Conservation (phyloP, 176 grass and related monocot species). For the Typha latifolia region DNA sequence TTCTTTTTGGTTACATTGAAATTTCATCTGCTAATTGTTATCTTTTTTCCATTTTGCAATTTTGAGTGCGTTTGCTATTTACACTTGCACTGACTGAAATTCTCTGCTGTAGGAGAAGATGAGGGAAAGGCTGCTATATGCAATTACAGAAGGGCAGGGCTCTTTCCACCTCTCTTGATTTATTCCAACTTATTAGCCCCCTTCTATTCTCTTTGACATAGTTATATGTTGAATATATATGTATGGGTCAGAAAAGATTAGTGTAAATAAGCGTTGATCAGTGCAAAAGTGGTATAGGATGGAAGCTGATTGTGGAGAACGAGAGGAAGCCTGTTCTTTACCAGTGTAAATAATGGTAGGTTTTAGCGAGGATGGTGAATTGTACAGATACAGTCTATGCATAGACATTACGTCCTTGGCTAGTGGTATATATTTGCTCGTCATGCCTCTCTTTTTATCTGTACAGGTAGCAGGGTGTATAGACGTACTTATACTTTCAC, state of each 20-base stretch:
- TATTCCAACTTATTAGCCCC: background rate
- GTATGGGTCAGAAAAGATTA: conserved; percentile 7
- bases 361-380: too few species aligned
- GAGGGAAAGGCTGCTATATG: conserved; percentile 53
- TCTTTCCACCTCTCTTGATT: conserved; percentile 67
- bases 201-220: background rate
- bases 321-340: conserved; percentile 8
- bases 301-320: conserved; percentile 35
- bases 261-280: background rate
- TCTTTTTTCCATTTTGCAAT: too few species aligned
- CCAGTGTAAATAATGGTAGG: background rate
- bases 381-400: too few species aligned
- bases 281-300: conserved; percentile 12
- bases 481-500: too few species aligned
- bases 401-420: too few species aligned
- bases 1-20: background rate
- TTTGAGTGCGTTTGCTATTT: too few species aligned
- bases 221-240: conserved; percentile 24
- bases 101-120: conserved; percentile 49
- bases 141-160: conserved; percentile 67
- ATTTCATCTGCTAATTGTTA: too few species aligned
- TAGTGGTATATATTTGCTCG: too few species aligned
- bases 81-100: background rate
- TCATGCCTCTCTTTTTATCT: too few species aligned
- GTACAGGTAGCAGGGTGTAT: too few species aligned